These are phyloP conservation scores for Roridomyces roridus DNA, from an alignment of 768 basidiomycete species.

Conservation along the genomic window DNA sequence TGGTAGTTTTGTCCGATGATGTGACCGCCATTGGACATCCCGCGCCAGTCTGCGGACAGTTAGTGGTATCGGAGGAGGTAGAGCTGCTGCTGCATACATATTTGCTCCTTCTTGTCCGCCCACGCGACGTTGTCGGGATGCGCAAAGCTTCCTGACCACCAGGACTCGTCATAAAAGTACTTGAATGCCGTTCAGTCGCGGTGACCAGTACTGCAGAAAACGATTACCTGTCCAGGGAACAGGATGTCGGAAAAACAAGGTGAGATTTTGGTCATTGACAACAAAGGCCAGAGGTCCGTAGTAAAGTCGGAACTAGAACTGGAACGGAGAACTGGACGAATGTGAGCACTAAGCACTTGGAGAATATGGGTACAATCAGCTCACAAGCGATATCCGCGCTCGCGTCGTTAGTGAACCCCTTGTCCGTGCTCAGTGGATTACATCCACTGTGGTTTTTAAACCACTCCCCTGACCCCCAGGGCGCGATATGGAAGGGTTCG, in stretches of 20 bases:
- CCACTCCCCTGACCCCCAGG: constrained; percentile 15
- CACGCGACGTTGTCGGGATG: constrained; percentile 20
- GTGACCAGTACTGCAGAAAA: neutral
- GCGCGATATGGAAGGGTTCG: constrained; percentile 21
- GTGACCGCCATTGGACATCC: constrained; percentile 26
- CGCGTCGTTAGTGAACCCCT: constrained; percentile 20
- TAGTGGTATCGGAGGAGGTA: neutral
- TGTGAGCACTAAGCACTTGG: neutral
- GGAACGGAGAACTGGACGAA: constrained; percentile 16
- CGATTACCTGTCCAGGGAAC: constrained; percentile 22
- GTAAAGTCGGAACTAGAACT: constrained; percentile 28
- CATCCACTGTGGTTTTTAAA: constrained; percentile 22
- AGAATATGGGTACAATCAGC: too few species aligned
- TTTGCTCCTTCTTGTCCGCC: constrained; percentile 21
- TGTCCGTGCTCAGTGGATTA: constrained; percentile 8
- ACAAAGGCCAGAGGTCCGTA: constrained; percentile 25
- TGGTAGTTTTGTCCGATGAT: constrained; percentile 26
- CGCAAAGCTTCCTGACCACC: constrained; percentile 25
- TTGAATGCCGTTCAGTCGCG: neutral
- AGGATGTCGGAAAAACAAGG: constrained; percentile 30
- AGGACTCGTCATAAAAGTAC: constrained; percentile 25
- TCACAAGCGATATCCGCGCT: constrained; percentile 25
- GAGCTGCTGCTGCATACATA: neutral
- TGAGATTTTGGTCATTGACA: constrained; percentile 25
- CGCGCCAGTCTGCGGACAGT: constrained; percentile 24